Base-by-base conservation (phyloP, 2,329 filamentous ascomycete genomes). In the Trichoderma pleuroti region DNA sequence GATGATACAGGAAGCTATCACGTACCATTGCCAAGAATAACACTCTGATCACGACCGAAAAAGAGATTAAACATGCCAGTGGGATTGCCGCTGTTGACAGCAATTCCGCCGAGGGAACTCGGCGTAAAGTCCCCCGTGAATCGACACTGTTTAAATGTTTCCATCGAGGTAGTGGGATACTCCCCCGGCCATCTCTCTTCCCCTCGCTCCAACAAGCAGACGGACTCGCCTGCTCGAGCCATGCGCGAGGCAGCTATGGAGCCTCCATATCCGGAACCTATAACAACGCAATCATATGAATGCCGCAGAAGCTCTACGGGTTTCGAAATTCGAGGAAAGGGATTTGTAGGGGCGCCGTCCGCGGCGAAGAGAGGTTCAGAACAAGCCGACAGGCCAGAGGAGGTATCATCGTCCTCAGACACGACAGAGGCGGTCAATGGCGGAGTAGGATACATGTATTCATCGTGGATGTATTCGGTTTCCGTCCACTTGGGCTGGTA, bases 221-320 rank as follows among this genome's bases (percentile, higher is more conserved):
- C 90, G 2, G 82, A 85, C 76, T 90, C 84, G 3, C 83, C 74
- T 0, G 77, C 77, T 68, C 90, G 84, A 4, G 89, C 86, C 85
- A 91, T 88, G 12, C 89, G 84, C 26, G 88, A 87, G 0, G 90
- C 90, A 3, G 90, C 90, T 24, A 92, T 86, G 28, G 86, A 87
- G 49, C 88, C 90, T 28, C 90, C 90, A 77, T 92, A 92, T 1
- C 90, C 90, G 11, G 89, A 91, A 1, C 90, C 90, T 70, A 92
- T 87, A 34, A 92, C 88, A 12, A 92, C 85, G 49, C 86, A 86
- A 78, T 92, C 90, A 74, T 92, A 92, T 0, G 77, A 78, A 69
- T 81, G 80, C 30, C 85, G 83, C 76, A 91, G 85, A 30, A 89
- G 79, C 75, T 89, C 85, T 14, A 90, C 83, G 0, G 86, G 84